These are phyloP conservation scores for Cyclanthera cordifolia DNA, from an alignment of 306 rosid genomes.

Conservation along the genomic window DNA sequence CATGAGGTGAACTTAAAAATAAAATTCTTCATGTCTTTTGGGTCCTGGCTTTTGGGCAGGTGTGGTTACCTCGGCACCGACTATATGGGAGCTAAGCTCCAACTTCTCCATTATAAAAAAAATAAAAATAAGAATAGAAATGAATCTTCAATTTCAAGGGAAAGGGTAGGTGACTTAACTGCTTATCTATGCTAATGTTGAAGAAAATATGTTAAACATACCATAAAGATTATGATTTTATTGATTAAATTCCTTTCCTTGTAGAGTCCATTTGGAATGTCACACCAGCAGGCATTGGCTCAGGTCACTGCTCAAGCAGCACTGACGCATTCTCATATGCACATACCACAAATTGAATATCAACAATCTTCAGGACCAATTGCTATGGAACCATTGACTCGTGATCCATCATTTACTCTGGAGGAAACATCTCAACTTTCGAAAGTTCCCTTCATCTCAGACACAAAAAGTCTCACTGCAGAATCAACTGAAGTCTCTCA, in stretches of 20 bases:
- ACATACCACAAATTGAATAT: conserved; percentile 51
- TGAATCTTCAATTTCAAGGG: background rate
- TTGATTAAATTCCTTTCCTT: conserved; percentile 18
- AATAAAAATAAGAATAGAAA: too few species aligned
- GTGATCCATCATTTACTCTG: conserved; percentile 29
- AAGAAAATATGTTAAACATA: background rate
- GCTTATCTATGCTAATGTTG: background rate
- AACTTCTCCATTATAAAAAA: too few species aligned
- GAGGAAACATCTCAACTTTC: conserved; percentile 45
- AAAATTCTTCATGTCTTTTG: too few species aligned
- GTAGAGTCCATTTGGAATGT: conserved; percentile 98
- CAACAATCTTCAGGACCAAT: conserved; percentile 32
- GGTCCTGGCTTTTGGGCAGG: too few species aligned
- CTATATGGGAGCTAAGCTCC: too few species aligned
- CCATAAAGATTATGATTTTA: background rate
- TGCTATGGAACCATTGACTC: conserved; percentile 27
- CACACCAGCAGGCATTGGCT: conserved; percentile 97
- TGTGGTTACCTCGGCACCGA: too few species aligned
- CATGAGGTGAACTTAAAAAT: too few species aligned
- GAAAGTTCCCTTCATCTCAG: conserved; percentile 37
- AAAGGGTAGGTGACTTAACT: background rate
- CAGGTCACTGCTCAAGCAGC: conserved; percentile 98
- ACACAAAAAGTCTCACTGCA: conserved; percentile 28
- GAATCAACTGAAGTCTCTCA: conserved; percentile 42
- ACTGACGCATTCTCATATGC: conserved; percentile 66